phyloP scores from a whole-genome alignment of 768 basidiomycete species.

The Boletus pseudo-olivaceus region DNA sequence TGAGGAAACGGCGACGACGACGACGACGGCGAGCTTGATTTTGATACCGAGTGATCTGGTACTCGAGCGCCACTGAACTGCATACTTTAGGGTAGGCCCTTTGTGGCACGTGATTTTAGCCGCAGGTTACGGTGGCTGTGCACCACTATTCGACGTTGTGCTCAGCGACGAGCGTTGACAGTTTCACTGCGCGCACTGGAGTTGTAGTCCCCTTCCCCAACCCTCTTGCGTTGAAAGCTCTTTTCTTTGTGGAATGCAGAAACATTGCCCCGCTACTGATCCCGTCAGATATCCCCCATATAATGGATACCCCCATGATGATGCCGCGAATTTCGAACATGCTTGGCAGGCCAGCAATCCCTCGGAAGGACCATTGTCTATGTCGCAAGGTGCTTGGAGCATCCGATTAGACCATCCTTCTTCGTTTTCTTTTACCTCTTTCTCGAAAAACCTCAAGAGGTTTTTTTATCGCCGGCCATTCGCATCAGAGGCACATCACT shows the following conservation, averaged over 20 bases:
- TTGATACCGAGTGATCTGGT: slow-evolving; percentile 13
- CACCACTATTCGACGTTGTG: not conserved
- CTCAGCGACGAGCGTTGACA: too few species aligned
- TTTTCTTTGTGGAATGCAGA: slow-evolving; percentile 21
- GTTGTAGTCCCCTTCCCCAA: not conserved
- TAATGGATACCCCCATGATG: slow-evolving; percentile 17
- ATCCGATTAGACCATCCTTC: slow-evolving; percentile 3
- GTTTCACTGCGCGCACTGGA: not conserved
- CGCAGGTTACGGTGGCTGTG: slow-evolving; percentile 11
- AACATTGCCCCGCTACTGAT: slow-evolving; percentile 8
- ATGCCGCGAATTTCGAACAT: slow-evolving; percentile 12
- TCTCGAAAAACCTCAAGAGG: slow-evolving; percentile 15
- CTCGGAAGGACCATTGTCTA: slow-evolving; percentile 8
- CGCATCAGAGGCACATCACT: slow-evolving; percentile 7
- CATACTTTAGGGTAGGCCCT: slow-evolving; percentile 25
- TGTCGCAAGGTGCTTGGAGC: slow-evolving; percentile 7
- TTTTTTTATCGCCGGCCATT: slow-evolving; percentile 17
- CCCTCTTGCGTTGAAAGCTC: not conserved
- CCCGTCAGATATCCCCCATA: slow-evolving; percentile 15
- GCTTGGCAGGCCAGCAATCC: slow-evolving; percentile 25
- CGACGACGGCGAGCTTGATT: slow-evolving; percentile 25
- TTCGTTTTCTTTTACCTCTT: slow-evolving; percentile 7
- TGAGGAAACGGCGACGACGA: slow-evolving; percentile 22
- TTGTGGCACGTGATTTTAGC: slow-evolving; percentile 19
- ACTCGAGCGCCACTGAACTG: not conserved